Base-by-base conservation (phyloP, 2,329 filamentous ascomycete species). In the Cladosporium colombiae region DNA sequence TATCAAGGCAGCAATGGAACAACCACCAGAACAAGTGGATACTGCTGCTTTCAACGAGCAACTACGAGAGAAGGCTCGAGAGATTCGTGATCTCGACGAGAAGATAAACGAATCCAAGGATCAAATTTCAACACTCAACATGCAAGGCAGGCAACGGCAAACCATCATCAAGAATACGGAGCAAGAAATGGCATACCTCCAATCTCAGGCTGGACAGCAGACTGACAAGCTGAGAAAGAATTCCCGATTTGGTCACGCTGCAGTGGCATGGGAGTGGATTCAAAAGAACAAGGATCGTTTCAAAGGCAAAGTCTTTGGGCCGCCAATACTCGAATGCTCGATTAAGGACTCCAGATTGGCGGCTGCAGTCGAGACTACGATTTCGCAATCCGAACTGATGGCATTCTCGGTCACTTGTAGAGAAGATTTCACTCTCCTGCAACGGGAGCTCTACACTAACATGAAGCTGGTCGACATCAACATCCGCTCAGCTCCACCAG, bases 231-330 rank as follows among this genome's bases (percentile, higher is more conserved):
- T 99, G 64, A 82, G 81, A 62, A 82, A 75, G 6, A 18, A 84
- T 0, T 90, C 89, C 13, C 75, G 75, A 0, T 50, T 40, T 31
- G 53, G 62, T 0, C 91, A 97, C 65, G 87, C 90, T 2, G 85
- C 85, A 13, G 81, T 75, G 69, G 92, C 89, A 2, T 97, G 92
- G 88, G 83, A 88, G 50, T 99, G 94, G 93, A 84, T 98, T 61
- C 85, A 91, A 73, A 77, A 87, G 2, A 88, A 99, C 74, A 84
- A 84, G 66, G 75, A 84, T 64, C 78, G 85, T 58, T 95, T 97
- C 69, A 86, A 91, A 73, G 87, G 90, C 69, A 84, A 90, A 66
- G 88, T 97, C 5, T 92, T 90, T 74, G 92, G 91, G 0, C 93
- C 93, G 6, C 88, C 93, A 0, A 86, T 95, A 73, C 81, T 97